Evolutionary conservation across 192 early-diverging fungal species (phyloP).

Genomic region (Backusella luteola): DNA sequence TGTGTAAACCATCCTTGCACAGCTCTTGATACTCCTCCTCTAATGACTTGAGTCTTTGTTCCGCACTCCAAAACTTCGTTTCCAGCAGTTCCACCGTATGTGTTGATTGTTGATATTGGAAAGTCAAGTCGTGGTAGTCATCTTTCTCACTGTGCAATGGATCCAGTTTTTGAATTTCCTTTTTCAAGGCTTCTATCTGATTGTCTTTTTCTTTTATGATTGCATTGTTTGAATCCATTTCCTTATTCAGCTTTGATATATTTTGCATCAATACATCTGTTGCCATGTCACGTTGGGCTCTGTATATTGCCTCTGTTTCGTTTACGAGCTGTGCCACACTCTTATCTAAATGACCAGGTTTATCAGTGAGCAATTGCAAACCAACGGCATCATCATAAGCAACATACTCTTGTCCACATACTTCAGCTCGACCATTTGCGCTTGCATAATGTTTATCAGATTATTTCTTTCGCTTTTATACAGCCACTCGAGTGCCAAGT

Average conservation of each 20-base stretch:
- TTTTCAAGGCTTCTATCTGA: neutral
- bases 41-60: neutral
- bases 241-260: neutral
- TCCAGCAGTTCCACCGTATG: neutral
- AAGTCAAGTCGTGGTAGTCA: neutral
- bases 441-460: neutral
- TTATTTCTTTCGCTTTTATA: neutral
- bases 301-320: neutral
- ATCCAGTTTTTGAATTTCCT: neutral
- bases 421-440: neutral
- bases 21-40: neutral
- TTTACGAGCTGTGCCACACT: neutral
- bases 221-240: neutral
- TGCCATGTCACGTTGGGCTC: neutral
- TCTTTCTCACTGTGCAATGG: neutral
- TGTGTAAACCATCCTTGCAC: neutral
- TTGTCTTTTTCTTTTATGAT: neutral
- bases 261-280: neutral
- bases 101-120: neutral
- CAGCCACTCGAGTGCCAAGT: neutral
- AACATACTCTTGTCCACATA: neutral
- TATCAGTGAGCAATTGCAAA: neutral
- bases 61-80: neutral
- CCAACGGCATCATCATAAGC: neutral
- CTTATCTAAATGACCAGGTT: neutral